Base-by-base conservation (phyloP, 2,329 filamentous ascomycete genomes). In the Coleophoma eucalyptorum region DNA sequence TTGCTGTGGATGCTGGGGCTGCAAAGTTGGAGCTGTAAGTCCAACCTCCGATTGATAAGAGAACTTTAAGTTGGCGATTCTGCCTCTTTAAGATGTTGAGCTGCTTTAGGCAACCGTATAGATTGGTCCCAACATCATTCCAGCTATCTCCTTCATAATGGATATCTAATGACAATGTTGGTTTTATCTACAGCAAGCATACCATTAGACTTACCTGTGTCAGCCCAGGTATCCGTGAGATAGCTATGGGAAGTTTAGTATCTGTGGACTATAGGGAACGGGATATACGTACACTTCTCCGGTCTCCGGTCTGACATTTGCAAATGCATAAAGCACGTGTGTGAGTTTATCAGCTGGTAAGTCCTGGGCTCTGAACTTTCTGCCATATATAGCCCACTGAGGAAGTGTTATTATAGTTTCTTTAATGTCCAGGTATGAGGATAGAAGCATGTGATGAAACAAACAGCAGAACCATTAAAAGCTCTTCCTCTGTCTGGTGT, bases 31-130 rank as follows among this genome's bases (percentile, higher is more conserved):
- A 74, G 55, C 86, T 89, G 68, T 96, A 96, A 0, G 91, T 96
- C 91, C 91, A 97, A 46, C 93, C 93, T 54, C 92, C 92, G 55
- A 97, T 89, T 49, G 87, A 91, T 4, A 97, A 79, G 12, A 97
- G 77, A 3, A 94, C 75, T 68, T 96, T 96, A 54, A 97, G 76
- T 59, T 92, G 85, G 44, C 90, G 86, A 68, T 96, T 89, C 55
- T 79, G 76, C 57, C 83, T 81, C 74, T 97, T 97, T 43, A 92
- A 79, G 1, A 96, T 75, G 67, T 89, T 90, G 34, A 96, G 80
- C 71, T 96, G 90, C 74, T 96, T 96, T 56, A 94, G 69, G 66
- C 89, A 93, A 47, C 92, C 92, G 66, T 95, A 96, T 34, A 95
- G 75, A 67, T 97, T 96, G 54, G 79, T 87, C 44, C 89, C 90